Conservation (phyloP, 2,329 filamentous ascomycete species). For the Calonectria henricotiae region DNA sequence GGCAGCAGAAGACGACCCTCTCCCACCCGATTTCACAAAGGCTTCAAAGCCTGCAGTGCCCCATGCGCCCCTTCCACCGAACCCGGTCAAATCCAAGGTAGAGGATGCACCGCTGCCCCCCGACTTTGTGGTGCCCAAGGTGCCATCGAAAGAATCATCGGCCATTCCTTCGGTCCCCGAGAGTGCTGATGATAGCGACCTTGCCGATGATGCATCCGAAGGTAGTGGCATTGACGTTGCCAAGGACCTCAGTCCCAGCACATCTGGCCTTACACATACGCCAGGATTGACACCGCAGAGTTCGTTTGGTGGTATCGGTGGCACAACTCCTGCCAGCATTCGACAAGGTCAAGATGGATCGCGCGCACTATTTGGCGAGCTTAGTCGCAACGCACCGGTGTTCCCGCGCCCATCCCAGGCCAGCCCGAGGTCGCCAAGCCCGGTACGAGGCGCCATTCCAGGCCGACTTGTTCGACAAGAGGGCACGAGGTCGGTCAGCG, state of each 20-base stretch:
- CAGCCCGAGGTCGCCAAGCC: conserved; percentile 83
- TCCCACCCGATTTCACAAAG: conserved; percentile 55
- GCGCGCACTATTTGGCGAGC: conserved; percentile 70
- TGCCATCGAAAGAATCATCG: conserved; percentile 54
- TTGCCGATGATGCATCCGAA: conserved; percentile 64
- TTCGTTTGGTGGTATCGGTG: conserved; percentile 70
- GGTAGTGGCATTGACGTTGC: conserved; percentile 77
- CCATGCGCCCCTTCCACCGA: conserved; percentile 64
- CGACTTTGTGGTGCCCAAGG: conserved; percentile 56
- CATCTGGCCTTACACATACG: conserved; percentile 63
- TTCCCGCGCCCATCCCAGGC: conserved; percentile 70
- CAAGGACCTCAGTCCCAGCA: conserved; percentile 74
- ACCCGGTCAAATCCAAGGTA: conserved; percentile 55
- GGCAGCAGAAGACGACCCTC: conserved; percentile 51
- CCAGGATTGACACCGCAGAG: conserved; percentile 72
- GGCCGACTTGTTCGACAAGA: conserved; percentile 67
- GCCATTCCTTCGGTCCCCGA: conserved; percentile 59
- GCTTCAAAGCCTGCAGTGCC: conserved; percentile 36
- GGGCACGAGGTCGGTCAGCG: conserved; percentile 72
- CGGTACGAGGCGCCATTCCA: conserved; percentile 74
- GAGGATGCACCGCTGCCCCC: conserved; percentile 63
- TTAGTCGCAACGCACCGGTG: conserved; percentile 66
- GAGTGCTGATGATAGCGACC: conserved; percentile 59
- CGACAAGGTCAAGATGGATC: conserved; percentile 63
- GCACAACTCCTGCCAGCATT: conserved; percentile 54